Percentiles rank a stretch among this genome's conserved stretches.
Evolutionary conservation across 768 basidiomycete species (phyloP).

Genomic region (Termitomyces sp.): DNA sequence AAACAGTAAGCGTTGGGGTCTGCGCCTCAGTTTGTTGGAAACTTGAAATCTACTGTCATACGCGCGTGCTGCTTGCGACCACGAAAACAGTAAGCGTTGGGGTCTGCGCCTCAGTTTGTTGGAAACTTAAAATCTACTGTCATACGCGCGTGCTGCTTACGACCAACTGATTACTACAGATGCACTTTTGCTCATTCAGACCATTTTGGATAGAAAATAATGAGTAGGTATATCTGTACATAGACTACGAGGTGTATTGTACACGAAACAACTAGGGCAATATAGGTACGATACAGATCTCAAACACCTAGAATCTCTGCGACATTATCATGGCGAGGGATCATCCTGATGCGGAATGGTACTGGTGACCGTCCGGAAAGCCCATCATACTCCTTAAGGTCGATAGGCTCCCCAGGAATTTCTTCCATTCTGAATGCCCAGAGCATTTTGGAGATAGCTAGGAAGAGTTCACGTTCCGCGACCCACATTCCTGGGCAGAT

Average conservation of each 20-base stretch:
- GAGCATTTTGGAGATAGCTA: slow-evolving; percentile 38
- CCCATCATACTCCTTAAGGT: slow-evolving; percentile 41
- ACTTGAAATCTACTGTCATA: no score
- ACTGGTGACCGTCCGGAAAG: slow-evolving; percentile 39
- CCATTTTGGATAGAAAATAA: background rate
- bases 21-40: no score
- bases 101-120: no score
- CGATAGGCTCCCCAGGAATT: slow-evolving; percentile 36
- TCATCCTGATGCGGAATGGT: slow-evolving; percentile 31
- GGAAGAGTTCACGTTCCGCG: slow-evolving; percentile 39
- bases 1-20: no score
- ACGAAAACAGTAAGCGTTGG: no score
- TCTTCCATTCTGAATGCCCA: slow-evolving; percentile 40
- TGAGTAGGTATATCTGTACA: background rate
- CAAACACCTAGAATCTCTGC: slow-evolving; percentile 17
- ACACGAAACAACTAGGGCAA: background rate
- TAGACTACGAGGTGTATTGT: background rate
- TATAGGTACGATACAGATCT: background rate
- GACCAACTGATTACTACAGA: no score
- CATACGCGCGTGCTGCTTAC: no score
- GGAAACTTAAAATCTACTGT: no score
- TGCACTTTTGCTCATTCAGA: background rate
- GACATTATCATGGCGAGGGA: slow-evolving; percentile 25
- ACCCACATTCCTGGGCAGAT: slow-evolving; percentile 40
- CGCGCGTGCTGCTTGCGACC: no score